Evolutionary conservation across 805 yeast species (phyloP).

Genomic region (Cyberlindnera suaveolens): DNA sequence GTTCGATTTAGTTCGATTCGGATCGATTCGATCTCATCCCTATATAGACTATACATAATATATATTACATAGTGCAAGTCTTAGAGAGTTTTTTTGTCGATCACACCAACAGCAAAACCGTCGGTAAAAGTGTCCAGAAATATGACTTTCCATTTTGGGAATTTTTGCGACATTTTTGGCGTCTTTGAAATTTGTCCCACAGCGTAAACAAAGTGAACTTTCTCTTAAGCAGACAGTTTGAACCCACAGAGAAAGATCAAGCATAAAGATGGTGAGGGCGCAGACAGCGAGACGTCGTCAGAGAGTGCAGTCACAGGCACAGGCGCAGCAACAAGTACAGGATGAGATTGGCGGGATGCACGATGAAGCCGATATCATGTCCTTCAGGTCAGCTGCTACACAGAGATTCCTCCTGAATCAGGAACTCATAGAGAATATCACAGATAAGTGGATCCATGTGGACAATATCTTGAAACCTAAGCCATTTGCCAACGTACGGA

Average conservation of each 20-base stretch:
- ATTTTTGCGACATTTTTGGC: too few relatives aligned
- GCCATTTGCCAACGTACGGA: conserved; percentile 17
- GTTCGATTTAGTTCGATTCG: too few relatives aligned
- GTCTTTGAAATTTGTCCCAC: too few relatives aligned
- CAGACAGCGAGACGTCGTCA: conserved; percentile 21
- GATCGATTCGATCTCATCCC: too few relatives aligned
- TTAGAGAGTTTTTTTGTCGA: too few relatives aligned
- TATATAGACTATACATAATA: too few relatives aligned
- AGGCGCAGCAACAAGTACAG: conserved; percentile 9
- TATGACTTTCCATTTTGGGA: too few relatives aligned
- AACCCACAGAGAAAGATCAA: not conserved
- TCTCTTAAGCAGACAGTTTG: too few relatives aligned
- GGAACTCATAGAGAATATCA: conserved; percentile 41
- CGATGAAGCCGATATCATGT: conserved; percentile 49
- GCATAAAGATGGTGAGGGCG: conserved; percentile 18
- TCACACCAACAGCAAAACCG: too few relatives aligned
- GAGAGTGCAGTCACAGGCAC: conserved; percentile 15
- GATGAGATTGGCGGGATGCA: conserved; percentile 28
- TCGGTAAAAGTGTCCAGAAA: too few relatives aligned
- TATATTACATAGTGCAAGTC: not conserved
- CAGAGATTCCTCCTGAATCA: conserved; percentile 40
- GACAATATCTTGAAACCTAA: conserved; percentile 39
- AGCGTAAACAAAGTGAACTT: too few relatives aligned
- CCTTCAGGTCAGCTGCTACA: conserved; percentile 40
- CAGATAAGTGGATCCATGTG: conserved; percentile 40